Evolutionary conservation across 2,329 filamentous ascomycete genomes (phyloP).

Genomic region (Zasmidium cellare): DNA sequence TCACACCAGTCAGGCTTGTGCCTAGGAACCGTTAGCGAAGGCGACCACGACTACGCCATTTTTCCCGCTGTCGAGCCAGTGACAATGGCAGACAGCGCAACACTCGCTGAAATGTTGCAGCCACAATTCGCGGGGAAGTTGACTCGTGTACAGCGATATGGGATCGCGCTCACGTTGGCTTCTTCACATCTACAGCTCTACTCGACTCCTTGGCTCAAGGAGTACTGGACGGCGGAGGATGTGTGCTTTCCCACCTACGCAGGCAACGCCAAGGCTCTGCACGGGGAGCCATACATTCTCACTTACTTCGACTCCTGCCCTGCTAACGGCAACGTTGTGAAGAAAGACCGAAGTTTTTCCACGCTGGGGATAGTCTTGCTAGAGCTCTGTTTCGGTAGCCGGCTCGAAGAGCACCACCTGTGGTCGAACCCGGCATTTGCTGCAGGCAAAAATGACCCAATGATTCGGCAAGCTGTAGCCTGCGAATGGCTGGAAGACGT

Average conservation of each 20-base stretch:
- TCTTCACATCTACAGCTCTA: slow-evolving; percentile 30
- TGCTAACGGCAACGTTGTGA: no score
- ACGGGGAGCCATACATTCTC: not conserved
- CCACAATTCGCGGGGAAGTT: slow-evolving; percentile 8
- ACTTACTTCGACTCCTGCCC: not conserved
- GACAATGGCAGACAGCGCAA: not conserved
- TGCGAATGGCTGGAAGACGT: slow-evolving; percentile 15
- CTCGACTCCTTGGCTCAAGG: slow-evolving; percentile 28
- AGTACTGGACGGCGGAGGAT: slow-evolving; percentile 2
- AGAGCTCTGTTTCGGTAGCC: slow-evolving; percentile 18
- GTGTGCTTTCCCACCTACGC: slow-evolving; percentile 1
- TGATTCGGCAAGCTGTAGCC: slow-evolving; percentile 15
- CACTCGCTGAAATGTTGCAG: slow-evolving; percentile 9
- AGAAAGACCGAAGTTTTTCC: not conserved
- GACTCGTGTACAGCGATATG: slow-evolving; percentile 27
- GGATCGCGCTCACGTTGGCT: slow-evolving; percentile 25
- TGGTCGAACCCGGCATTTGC: slow-evolving; percentile 10
- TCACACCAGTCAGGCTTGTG: not conserved
- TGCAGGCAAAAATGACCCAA: slow-evolving; percentile 4
- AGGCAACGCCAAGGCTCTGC: slow-evolving; percentile 7
- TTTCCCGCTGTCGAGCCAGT: not conserved
- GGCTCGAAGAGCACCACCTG: slow-evolving; percentile 9
- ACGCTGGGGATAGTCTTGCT: slow-evolving; percentile 15
- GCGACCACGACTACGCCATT: slow-evolving; percentile 1
- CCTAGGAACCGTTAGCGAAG: not conserved